Base-by-base conservation (phyloP, 345 rosid species). In the Rubroshorea leprosula region DNA sequence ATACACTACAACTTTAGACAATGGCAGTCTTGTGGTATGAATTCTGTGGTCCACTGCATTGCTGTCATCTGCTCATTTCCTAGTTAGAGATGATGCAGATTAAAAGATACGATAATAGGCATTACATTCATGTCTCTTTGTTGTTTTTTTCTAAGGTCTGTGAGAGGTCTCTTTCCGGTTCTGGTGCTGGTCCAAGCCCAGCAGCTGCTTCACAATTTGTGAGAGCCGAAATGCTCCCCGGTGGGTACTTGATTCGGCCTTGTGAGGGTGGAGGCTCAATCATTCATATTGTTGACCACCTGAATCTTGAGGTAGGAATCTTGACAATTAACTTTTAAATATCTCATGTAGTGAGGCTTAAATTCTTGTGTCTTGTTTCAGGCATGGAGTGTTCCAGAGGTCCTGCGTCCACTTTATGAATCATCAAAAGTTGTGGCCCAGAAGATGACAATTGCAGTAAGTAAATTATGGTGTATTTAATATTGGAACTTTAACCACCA, bases 351-450 rank as follows among this genome's bases (percentile, higher is more conserved):
- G n/a, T 43, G 41, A 41, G 24, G 18, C 24, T 31, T 51, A 24
- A 60, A 15, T 35, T 58, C 45, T 45, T 35, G 23, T 43, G 1
- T 22, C 6, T 62, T 57, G 29, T 66, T 58, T 45, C 66, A 94
- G 99, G 97, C 95, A 13, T 90, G 97, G 99, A 87, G 91, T 62
- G 99, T 90, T 60, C 99, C 99, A 1, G 99, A 94, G 75, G 99
- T 94, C 54, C 81, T 94, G 51, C 82, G 97, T 23, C 95, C 99
- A 0, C 89, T 94, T 16, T 94, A 94, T 27, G 95, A 90, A 75
- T 94, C 99, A 47, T 90, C 95, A 4, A 90, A 82, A 80, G 83
- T 83, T 14, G 82, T 94, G 25, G 99, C 99, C 7, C 99, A 94
- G 61, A 87, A 85, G 72, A 80, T 86, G 80, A 94, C 99, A 12